These are phyloP conservation scores for Blakeslea trispora DNA, from an alignment of 371 early-diverging fungal species.

Conservation along the genomic window DNA sequence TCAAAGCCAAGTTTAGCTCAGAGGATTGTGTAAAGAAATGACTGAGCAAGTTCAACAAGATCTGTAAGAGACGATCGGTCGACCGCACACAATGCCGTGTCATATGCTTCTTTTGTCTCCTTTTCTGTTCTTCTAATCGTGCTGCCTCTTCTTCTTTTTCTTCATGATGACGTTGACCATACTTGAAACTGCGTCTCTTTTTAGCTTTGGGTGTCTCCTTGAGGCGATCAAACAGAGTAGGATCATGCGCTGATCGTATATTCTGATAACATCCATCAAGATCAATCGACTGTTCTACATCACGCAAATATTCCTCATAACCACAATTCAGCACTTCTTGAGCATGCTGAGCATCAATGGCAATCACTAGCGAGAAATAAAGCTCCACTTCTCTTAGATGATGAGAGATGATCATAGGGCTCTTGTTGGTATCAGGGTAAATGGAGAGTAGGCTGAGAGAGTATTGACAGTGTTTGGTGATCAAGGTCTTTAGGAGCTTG, in stretches of 20 bases:
- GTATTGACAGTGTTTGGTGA: slow-evolving; percentile 77
- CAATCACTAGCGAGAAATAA: slow-evolving; percentile 70
- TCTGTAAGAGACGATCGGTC: slow-evolving; percentile 68
- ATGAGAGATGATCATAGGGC: slow-evolving; percentile 55
- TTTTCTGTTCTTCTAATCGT: slow-evolving; percentile 1
- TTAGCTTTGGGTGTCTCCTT: slow-evolving; percentile 35
- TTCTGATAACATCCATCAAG: slow-evolving; percentile 61
- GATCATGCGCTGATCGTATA: slow-evolving; percentile 33
- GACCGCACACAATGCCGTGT: slow-evolving; percentile 54
- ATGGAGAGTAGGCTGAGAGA: slow-evolving; percentile 71
- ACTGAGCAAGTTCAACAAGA: slow-evolving; percentile 61
- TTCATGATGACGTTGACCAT: slow-evolving; percentile 52
- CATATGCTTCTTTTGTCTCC: background rate
- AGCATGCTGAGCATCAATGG: slow-evolving; percentile 58
- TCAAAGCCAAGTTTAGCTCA: slow-evolving; percentile 87
- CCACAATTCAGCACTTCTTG: slow-evolving; percentile 61
- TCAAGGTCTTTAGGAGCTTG: slow-evolving; percentile 75
- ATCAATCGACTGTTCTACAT: slow-evolving; percentile 70
- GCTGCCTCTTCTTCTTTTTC: slow-evolving; percentile 20
- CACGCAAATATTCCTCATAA: slow-evolving; percentile 79
- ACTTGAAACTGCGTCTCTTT: slow-evolving; percentile 62
- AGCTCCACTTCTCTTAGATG: slow-evolving; percentile 69
- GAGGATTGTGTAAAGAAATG: slow-evolving; percentile 87
- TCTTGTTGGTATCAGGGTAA: slow-evolving; percentile 48
- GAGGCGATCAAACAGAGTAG: slow-evolving; percentile 9